Evolutionary conservation across 1,139 yeast genomes (phyloP).

Genomic region (Protomyces pachydermus): DNA sequence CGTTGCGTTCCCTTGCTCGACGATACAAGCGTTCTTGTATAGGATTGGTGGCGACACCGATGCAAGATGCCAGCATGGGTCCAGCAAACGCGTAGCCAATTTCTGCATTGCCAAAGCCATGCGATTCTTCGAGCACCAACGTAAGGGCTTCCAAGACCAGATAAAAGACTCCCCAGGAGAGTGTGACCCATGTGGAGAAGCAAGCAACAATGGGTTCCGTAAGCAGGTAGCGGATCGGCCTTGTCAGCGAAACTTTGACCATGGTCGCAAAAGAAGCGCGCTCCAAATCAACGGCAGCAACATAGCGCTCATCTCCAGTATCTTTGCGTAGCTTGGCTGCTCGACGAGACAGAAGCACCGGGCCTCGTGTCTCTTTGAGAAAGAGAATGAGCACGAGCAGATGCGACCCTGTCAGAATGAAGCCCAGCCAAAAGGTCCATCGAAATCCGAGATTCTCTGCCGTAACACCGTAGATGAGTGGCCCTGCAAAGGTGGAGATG

Average conservation of each 20-base stretch:
- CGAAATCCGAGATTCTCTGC: conserved; percentile 58
- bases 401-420: conserved; percentile 50
- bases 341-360: conserved; percentile 49
- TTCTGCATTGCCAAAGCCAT: conserved; percentile 62
- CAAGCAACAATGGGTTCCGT: conserved; percentile 12
- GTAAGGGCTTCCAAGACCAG: conserved; percentile 71
- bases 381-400: conserved; percentile 46
- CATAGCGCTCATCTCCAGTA: conserved; percentile 26
- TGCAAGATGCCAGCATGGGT: not conserved
- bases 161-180: conserved; percentile 59
- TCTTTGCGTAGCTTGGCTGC: conserved; percentile 50
- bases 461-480: conserved; percentile 54
- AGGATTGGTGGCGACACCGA: conserved; percentile 45
- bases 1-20: conserved; percentile 39
- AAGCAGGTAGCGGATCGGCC: not conserved
- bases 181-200: conserved; percentile 44
- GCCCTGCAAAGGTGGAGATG: conserved; percentile 61
- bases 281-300: conserved; percentile 12
- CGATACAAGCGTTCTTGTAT: not conserved
- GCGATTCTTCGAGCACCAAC: conserved; percentile 58
- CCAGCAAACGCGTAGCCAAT: conserved; percentile 47
- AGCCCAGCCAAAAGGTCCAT: conserved; percentile 59
- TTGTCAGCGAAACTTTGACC: not conserved
- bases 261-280: not conserved
- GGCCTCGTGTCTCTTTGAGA: conserved; percentile 56